Conservation (phyloP, 306 rosid species). For the Glycine soja region DNA sequence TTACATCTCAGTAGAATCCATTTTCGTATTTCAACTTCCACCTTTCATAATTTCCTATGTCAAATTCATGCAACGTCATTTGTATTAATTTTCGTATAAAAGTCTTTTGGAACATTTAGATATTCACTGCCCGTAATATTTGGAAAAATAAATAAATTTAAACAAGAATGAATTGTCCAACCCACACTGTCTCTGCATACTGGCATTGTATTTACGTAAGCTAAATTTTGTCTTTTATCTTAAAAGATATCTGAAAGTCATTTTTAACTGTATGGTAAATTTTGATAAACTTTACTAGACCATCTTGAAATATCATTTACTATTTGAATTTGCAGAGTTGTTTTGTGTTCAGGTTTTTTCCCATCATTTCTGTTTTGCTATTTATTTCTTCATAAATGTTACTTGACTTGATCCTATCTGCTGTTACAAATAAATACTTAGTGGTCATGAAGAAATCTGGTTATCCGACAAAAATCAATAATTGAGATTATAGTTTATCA, state of each 20-base stretch:
- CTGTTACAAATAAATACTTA: slow-evolving; percentile 24
- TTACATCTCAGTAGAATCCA: background rate
- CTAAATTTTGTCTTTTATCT: slow-evolving; percentile 1
- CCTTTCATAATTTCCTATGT: background rate
- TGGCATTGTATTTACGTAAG: background rate
- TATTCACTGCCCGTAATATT: background rate
- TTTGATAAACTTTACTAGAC: background rate
- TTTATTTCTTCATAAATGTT: slow-evolving; percentile 41
- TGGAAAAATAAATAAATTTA: background rate
- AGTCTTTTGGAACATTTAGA: background rate
- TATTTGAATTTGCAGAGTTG: background rate
- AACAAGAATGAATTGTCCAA: background rate
- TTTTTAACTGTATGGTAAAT: slow-evolving; percentile 14
- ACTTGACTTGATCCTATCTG: slow-evolving; percentile 9
- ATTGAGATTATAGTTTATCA: slow-evolving; percentile 38
- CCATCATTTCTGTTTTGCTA: slow-evolving; percentile 7
- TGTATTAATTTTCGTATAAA: background rate
- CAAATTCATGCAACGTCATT: background rate
- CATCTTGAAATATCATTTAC: slow-evolving; percentile 10
- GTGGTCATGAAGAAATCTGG: slow-evolving; percentile 33
- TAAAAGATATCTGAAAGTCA: background rate
- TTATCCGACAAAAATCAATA: slow-evolving; percentile 46
- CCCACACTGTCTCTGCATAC: background rate
- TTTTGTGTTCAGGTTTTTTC: background rate
- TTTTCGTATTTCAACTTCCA: background rate